A percentile compares a stretch with the other conserved stretches of the same genome.
Conservation (phyloP, 257 asterid genomes). For the Nicotiana knightiana region DNA sequence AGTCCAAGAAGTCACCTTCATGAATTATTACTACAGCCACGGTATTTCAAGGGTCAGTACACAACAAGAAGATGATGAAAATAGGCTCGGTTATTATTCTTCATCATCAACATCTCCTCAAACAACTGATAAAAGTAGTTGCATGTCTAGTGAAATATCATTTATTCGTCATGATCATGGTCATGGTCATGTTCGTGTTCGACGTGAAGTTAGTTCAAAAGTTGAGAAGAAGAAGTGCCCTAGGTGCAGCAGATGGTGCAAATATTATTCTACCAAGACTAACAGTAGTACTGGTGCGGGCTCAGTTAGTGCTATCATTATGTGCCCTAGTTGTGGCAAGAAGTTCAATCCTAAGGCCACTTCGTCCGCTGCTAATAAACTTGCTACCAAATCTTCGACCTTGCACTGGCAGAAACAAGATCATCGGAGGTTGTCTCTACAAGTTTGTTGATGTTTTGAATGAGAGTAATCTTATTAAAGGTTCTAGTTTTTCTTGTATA, state of each 20-base stretch:
- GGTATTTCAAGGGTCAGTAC: neutral
- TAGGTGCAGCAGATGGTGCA: slow-evolving; percentile 7
- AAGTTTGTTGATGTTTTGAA: neutral
- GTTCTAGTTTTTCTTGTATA: neutral
- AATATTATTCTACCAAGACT: neutral
- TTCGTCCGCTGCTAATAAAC: neutral
- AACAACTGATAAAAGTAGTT: neutral
- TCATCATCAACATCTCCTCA: neutral
- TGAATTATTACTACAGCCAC: neutral
- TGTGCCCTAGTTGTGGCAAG: slow-evolving; percentile 11
- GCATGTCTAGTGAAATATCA: no score
- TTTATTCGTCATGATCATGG: neutral
- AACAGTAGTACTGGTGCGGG: neutral
- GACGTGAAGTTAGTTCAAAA: neutral
- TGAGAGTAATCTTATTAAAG: neutral
- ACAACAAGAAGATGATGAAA: neutral
- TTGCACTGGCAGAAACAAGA: neutral
- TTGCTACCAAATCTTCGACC: neutral
- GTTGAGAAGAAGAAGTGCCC: neutral
- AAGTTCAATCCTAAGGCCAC: neutral
- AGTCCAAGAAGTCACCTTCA: neutral
- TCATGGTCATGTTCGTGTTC: neutral
- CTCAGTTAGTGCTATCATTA: neutral
- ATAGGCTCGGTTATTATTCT: neutral
- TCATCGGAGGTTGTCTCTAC: neutral